Evolutionary conservation across 345 rosid genomes (phyloP), one percentile per base, ranked within the genome.

Genomic region (Aquilaria sinensis): DNA sequence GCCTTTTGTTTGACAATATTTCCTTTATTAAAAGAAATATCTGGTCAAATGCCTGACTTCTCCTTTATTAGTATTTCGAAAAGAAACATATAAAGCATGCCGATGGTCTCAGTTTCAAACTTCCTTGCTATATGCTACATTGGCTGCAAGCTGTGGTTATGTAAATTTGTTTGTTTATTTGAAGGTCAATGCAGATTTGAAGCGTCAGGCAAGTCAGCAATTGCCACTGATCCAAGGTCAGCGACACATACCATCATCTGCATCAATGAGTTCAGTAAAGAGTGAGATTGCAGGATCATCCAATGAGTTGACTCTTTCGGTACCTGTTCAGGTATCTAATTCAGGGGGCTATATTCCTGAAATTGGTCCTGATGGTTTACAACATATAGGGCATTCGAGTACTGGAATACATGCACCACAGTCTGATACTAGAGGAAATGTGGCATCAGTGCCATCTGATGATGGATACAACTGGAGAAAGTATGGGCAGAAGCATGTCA

Each of bases 381-480:
- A 80, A 72, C 90, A 72, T 72, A 71, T 46, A 63, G 86, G 70
- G 56, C 66, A 71, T 55, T 62, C 79, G 1, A 72, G 67, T 66
- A 50, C 68, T 41, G 87, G 77, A 66, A 46, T 62, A 37, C 81
- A 45, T 56, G 61, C 82, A 31, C 70, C 78, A 31, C 85, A 88
- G 50, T 63, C 77, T 73, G 98, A 90, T 65, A 79, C 78, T 33
- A 80, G 74, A 80, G 92, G 80, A 72, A 77, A 74, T 70, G 77
- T 77, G 5, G 51, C 73, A 33, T 65, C 84, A 2, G 62, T 75
- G 58, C 34, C 82, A 59, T 79, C 96, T 30, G 92, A 88, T 67
- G 99, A 94, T 81, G 99, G 99, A 70, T 94, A 88, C 75, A 88
- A 88, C 82, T 94, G 99, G 97, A 79, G 99, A 65, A 94, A 94